A percentile compares a stretch with the other conserved stretches of the same genome.
These are phyloP conservation scores for Hypoxylon sp. DNA, from an alignment of 2,329 filamentous ascomycete species.

Conservation along the genomic window DNA sequence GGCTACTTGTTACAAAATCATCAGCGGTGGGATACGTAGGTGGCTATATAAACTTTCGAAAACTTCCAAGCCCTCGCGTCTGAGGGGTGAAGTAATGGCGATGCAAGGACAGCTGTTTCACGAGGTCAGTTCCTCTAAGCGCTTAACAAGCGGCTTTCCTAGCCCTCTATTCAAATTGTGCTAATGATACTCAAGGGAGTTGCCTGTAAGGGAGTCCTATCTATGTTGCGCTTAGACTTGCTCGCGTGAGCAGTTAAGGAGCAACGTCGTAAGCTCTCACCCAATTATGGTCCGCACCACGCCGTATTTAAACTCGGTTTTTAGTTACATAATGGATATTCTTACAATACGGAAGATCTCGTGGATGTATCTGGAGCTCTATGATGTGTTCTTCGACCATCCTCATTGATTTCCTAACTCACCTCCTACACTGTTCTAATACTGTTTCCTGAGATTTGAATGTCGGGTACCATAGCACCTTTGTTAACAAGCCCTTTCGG, in stretches of 20 bases:
- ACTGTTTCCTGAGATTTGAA: no score
- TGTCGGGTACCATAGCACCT: background rate
- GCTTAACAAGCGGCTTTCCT: background rate
- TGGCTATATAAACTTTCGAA: conserved; percentile 23
- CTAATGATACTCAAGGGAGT: no score
- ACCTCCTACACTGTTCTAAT: no score
- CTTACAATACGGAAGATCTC: background rate
- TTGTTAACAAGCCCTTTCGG: background rate
- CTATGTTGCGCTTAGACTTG: conserved; percentile 2
- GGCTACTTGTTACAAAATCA: background rate
- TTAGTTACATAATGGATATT: background rate
- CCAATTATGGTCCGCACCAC: background rate
- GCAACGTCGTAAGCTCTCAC: background rate
- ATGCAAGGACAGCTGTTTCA: background rate
- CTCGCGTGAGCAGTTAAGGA: conserved; percentile 7
- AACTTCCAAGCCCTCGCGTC: conserved; percentile 1
- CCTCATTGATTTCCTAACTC: no score
- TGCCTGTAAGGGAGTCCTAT: background rate
- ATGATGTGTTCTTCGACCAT: no score
- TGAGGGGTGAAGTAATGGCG: background rate
- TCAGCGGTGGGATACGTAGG: background rate
- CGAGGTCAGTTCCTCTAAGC: background rate
- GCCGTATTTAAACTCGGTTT: background rate
- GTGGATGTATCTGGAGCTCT: background rate
- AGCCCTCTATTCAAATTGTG: background rate